Percentiles rank a stretch among this genome's conserved stretches.
phyloP scores from a whole-genome alignment of 495 filamentous ascomycete species.

The Neurospora sp. region DNA sequence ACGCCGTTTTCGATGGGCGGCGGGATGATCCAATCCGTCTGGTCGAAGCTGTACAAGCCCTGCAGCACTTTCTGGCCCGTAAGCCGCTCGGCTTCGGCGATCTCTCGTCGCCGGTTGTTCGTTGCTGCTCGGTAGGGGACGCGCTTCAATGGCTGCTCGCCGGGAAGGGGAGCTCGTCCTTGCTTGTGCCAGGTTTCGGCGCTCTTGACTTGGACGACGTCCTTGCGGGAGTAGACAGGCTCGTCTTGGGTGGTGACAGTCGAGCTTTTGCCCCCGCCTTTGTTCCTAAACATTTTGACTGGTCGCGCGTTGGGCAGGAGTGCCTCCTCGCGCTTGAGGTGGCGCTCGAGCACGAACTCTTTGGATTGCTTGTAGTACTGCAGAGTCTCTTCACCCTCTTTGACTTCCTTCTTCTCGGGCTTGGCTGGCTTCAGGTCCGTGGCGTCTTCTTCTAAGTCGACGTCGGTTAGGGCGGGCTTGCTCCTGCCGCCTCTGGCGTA shows the following conservation, averaged over 20 bases:
- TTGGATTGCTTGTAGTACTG: slow-evolving; percentile 79
- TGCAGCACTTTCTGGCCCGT: slow-evolving; percentile 79
- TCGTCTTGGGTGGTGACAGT: slow-evolving; percentile 59
- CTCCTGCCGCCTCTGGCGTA: slow-evolving; percentile 53
- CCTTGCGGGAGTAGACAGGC: slow-evolving; percentile 68
- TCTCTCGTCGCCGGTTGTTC: slow-evolving; percentile 74
- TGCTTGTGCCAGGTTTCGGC: slow-evolving; percentile 97
- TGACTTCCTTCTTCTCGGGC: slow-evolving; percentile 58
- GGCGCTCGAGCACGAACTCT: slow-evolving; percentile 76
- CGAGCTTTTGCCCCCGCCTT: slow-evolving; percentile 45
- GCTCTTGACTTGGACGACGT: slow-evolving; percentile 79
- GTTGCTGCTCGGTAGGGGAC: slow-evolving; percentile 90
- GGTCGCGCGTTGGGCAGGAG: slow-evolving; percentile 56
- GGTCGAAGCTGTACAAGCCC: slow-evolving; percentile 71
- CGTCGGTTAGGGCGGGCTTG: slow-evolving; percentile 41
- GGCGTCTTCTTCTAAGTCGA: slow-evolving; percentile 69
- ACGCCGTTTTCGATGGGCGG: slow-evolving; percentile 70
- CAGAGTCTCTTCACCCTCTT: slow-evolving; percentile 67
- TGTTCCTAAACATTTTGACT: slow-evolving; percentile 62
- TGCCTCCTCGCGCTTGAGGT: slow-evolving; percentile 89
- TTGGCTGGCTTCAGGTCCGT: slow-evolving; percentile 63
- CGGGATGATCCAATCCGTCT: slow-evolving; percentile 91
- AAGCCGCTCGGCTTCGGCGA: slow-evolving; percentile 67
- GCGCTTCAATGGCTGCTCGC: slow-evolving; percentile 67
- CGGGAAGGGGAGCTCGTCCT: slow-evolving; percentile 62